Evolutionary conservation across 345 rosid genomes (phyloP), one percentile per base, ranked within the genome.

Genomic region (Odontarrhena argentea): DNA sequence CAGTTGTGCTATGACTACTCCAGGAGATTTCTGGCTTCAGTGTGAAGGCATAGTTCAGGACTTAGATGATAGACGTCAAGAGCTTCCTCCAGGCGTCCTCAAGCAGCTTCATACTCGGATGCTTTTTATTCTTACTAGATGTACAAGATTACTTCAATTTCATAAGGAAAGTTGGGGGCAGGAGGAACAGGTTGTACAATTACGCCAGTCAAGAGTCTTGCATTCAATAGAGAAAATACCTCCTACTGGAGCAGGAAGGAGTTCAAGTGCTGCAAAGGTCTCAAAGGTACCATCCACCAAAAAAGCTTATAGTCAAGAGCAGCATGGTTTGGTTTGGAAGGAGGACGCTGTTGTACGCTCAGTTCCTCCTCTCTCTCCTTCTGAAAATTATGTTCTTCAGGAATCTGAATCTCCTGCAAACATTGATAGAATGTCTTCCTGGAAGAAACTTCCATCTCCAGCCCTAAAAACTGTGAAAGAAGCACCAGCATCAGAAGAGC

Each of bases 21-120:
- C 99, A 62, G 89, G 90, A 73, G 97, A 95, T 69, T 95, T 95
- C 78, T 95, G 99, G 99, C 97, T 91, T 77, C 97, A 89, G 71
- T 95, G 99, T 79, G 99, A 95, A 82, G 87, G 96, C 68, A 91
- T 91, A 79, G 99, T 95, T 65, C 99, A 95, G 80, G 99, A 95
- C 60, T 75, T 95, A 75, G 99, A 89, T 81, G 97, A 95, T 78
- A 89, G 82, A 72, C 97, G 99, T 53, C 99, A 95, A 78, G 99
- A 95, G 79, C 90, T 82, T 83, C 89, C 98, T 55, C 88, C 87
- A 3, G 98, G 99, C 26, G 86, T 56, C 66, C 81, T 95, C 72
- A 91, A 91, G 86, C 93, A 87, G 81, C 98, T 95, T 52, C 87
- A 91, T 77, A 95, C 99, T 9, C 83, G 83, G 75, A 95, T 95